Percentiles rank a stretch among this genome's conserved stretches.
Evolutionary conservation across 768 basidiomycete genomes (phyloP).

Genomic region (Suillus fuscotomentosus): DNA sequence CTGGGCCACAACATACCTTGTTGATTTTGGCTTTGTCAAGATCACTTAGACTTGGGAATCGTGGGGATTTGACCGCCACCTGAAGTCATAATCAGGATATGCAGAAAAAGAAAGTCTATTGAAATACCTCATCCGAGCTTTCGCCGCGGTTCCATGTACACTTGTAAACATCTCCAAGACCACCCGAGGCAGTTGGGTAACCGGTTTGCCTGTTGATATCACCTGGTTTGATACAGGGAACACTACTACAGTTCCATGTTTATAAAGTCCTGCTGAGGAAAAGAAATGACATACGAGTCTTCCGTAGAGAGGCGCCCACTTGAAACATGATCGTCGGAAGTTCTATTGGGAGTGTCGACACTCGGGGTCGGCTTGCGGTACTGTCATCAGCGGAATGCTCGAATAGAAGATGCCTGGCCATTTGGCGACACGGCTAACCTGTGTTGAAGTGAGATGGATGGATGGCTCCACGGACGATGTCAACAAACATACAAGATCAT

Average conservation of each 20-base stretch:
- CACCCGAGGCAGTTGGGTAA: background rate
- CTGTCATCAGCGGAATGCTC: background rate
- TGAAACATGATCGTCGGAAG: background rate
- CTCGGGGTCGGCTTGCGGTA: background rate
- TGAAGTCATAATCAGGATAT: background rate
- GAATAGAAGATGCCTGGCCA: background rate
- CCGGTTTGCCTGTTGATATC: background rate
- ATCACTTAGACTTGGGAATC: background rate
- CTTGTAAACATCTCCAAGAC: slow-evolving; percentile 37
- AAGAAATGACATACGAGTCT: too few relatives aligned
- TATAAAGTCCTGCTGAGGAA: too few relatives aligned
- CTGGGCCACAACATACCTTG: background rate
- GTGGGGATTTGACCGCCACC: slow-evolving; percentile 1
- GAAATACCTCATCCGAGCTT: background rate
- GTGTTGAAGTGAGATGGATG: background rate
- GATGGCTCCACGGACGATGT: background rate
- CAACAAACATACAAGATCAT: background rate
- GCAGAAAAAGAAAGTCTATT: background rate
- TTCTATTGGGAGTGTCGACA: background rate
- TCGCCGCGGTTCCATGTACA: slow-evolving; percentile 12
- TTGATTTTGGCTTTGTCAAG: background rate
- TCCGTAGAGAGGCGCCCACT: too few relatives aligned
- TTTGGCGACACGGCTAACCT: background rate
- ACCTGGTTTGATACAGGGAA: too few relatives aligned
- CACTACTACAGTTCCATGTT: too few relatives aligned